Base-by-base conservation (phyloP, 768 basidiomycete species). In the Amanita jacksonii region DNA sequence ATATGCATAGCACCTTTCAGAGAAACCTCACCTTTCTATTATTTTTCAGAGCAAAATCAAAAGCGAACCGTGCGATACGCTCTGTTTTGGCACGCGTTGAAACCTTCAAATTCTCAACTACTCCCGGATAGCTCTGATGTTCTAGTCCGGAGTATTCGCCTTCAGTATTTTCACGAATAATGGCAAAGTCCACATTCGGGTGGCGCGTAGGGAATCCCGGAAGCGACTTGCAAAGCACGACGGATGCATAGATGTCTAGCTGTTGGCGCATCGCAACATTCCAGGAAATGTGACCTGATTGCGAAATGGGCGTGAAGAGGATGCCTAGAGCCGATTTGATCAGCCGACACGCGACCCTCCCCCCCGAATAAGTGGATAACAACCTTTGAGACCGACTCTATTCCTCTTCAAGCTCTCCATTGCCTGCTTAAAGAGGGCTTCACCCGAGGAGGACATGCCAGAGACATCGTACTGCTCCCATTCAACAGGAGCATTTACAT, bases 181-280 rank as follows among this genome's bases (percentile, higher is more conserved):
- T 93, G 57, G 89, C 93, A 62, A 97, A 96, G 67, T 99, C 94
- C 59, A 99, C 96, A 59, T 94, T 87, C 48, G 79, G 72, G 66
- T 99, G 96, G 50, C 96, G 85, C 28, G 96, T 98, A 33, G 93
- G 86, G 68, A 90, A 81, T 41, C 96, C 96, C 9, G 91, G 89
- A 41, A 98, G 79, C 36, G 94, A 91, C 67, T 98, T 98, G 82
- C 94, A 98, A 42, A 98, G 76, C 42, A 97, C 92, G 54, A 98
- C 87, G 8, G 94, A 97, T 18, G 96, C 96, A 64, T 97, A 99
- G 54, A 99, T 98, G 64, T 99, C 96, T 51, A 99, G 85, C 60
- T 94, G 88, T 62, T 98, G 94, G 53, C 96, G 86, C 92, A 99
- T 98, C 51, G 96, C 96, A 47, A 99, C 96, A 61, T 99, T 99